phyloP scores from a whole-genome alignment of 2,329 filamentous ascomycete genomes.

The Colletotrichum sp. region DNA sequence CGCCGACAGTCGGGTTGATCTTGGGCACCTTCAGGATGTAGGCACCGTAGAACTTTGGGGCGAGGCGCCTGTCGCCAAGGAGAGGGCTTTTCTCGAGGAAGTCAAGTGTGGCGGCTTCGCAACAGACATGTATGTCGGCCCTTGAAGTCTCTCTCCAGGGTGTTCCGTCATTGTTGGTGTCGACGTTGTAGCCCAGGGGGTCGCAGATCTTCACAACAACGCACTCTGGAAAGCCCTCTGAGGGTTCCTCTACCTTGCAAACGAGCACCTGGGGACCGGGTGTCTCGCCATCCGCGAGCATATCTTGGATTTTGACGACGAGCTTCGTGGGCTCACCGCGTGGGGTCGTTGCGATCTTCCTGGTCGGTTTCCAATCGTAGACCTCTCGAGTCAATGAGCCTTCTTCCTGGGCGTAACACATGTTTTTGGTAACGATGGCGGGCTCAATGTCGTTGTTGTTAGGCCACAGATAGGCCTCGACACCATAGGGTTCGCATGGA shows the following conservation, averaged over 20 bases:
- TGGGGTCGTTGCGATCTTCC: background rate
- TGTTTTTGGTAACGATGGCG: background rate
- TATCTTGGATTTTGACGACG: background rate
- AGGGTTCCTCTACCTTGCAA: background rate
- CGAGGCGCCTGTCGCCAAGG: background rate
- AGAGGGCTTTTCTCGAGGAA: background rate
- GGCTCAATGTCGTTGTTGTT: background rate
- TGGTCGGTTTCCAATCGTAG: background rate
- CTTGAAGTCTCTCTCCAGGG: background rate
- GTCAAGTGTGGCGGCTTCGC: background rate
- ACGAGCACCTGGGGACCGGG: background rate
- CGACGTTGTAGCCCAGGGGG: background rate
- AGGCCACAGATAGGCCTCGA: background rate
- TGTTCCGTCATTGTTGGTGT: background rate
- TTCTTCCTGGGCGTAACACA: background rate
- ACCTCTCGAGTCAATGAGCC: background rate
- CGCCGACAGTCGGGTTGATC: background rate
- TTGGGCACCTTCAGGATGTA: background rate
- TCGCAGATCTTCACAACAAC: background rate
- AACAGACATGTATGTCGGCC: background rate
- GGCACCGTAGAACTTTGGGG: background rate
- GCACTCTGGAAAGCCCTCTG: background rate
- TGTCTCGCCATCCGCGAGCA: background rate
- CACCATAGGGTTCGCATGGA: background rate
- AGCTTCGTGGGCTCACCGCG: background rate